Percentiles rank a stretch among this genome's conserved stretches.
These are phyloP conservation scores for Yamadazyma triangularis DNA, from an alignment of 1,139 yeast genomes.

Conservation along the genomic window DNA sequence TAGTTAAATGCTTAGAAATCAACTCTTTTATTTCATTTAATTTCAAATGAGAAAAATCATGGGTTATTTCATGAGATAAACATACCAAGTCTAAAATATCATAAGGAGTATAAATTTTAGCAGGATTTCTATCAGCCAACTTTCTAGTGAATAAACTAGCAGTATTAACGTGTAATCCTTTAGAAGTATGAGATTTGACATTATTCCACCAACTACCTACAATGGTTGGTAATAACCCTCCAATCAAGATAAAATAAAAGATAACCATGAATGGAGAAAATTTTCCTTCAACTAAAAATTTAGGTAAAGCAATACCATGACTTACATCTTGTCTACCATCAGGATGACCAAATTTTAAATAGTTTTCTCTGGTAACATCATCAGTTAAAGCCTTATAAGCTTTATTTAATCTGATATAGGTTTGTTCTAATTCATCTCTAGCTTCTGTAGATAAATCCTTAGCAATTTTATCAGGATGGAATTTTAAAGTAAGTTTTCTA, in stretches of 20 bases:
- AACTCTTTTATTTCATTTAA: constrained; percentile 46
- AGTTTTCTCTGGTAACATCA: constrained; percentile 78
- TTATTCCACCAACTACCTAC: constrained; percentile 91
- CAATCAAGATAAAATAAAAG: constrained; percentile 67
- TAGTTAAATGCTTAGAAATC: constrained; percentile 52
- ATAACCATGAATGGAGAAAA: constrained; percentile 65
- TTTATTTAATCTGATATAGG: constrained; percentile 76
- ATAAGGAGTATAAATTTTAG: constrained; percentile 58
- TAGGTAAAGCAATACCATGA: constrained; percentile 97
- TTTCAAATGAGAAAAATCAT: constrained; percentile 32
- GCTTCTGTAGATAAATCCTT: constrained; percentile 61
- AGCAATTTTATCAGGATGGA: constrained; percentile 90
- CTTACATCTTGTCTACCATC: constrained; percentile 94
- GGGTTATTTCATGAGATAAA: constrained; percentile 57
- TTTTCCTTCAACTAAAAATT: constrained; percentile 81
- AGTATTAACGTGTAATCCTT: constrained; percentile 77
- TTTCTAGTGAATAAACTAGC: constrained; percentile 68
- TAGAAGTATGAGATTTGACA: constrained; percentile 75
- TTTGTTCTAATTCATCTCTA: constrained; percentile 59
- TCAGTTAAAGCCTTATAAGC: constrained; percentile 96
- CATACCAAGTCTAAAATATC: constrained; percentile 61
- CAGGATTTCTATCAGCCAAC: constrained; percentile 71
- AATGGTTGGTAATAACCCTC: constrained; percentile 69
- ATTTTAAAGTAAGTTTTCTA: constrained; percentile 79
- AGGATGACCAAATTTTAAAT: constrained; percentile 88